Evolutionary conservation across 306 rosid genomes (phyloP), one percentile per base, ranked within the genome.

Genomic region (Cicer judaicum): DNA sequence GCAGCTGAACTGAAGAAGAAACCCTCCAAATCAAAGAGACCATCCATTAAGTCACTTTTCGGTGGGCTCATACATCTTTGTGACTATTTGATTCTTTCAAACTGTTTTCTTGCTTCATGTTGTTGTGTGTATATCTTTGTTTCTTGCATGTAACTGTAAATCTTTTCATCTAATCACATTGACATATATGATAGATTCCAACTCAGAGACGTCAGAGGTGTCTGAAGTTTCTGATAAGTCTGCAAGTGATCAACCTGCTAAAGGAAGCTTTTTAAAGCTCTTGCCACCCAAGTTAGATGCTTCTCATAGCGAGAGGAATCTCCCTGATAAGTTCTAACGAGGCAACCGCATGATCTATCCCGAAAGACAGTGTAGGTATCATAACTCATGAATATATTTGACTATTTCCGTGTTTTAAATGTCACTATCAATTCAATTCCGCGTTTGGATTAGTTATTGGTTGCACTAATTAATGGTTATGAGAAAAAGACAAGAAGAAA

Each of bases 1-100:
- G 79, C 82, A 95, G 98, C 92, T 83, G 96, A 89, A 75, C 78
- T 95, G 89, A 95, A 88, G 89, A 95, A 88, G 90, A 95, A 92
- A 87, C 72, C 63, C 60, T 66, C 81, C 87, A 95, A 85, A 83
- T 64, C 88, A 18, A 92, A 87, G 86, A 85, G 96, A 70, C 98
- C 99, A 55, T 84, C 97, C 50, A 66, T 95, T 50, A 95, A 92
- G 78, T 68, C 98, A 34, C 96, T 95, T 72, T 95, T 95, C 14
- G 97, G 99, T 95, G 84, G n/a, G 92, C 82, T 63, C 81, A 53
- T 64, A 52, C 5, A 52, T 74, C n/a, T 60, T 50, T 62, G 13
- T 57, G 73, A 39, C 79, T 57, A 54, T 78, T 57, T 63, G 62
- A 49, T 52, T 73, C 63, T 62, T 53, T 43, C 39, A 57, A 49